Base-by-base conservation (phyloP, 306 rosid species). In the Carpinus fangiana region DNA sequence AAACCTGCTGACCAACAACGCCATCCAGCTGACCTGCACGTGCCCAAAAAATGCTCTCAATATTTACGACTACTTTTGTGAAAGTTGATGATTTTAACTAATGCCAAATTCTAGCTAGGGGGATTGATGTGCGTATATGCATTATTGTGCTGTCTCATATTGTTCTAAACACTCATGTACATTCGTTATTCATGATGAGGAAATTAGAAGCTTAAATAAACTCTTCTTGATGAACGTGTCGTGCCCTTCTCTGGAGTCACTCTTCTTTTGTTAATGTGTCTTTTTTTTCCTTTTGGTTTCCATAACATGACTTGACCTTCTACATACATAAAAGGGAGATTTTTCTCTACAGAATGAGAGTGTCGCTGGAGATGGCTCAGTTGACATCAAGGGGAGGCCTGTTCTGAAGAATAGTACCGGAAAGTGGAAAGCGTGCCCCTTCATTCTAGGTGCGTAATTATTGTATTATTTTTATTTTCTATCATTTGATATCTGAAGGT, bases 401-500 rank as follows among this genome's bases (percentile, higher is more conserved):
- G 90, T 82, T 70, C 60, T 82, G 26, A 89, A 84, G 83, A 73
- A 47, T 20, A 87, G 79, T 78, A 87, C 92, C 36, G 90, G 92
- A 69, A 89, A 80, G 12, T 87, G 89, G 92, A 89, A 56, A 81
- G 90, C 92, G 3, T 89, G 92, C 75, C 87, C 92, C 41, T 89
- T 82, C 76, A 86, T 86, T 81, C 78, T 89, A 76, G 90, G 92
- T 88, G 3, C 34, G 3, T 31, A 64, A 54, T 9, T 7, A 21
- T 69, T 72, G 79, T 78, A 21, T 61, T 0, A 10, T 45, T 72
- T 77, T 71, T 50, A 36, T 47, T 38, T 69, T 53, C 43, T 67
- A 48, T 17, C 52, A 17, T 75, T 72, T 60, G 52, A 48, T 69
- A 38, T 57, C 13, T 78, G 54, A 76, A 13, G 12, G 13, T 10